These are phyloP conservation scores for Nitzschia sp. DNA, from an alignment of 108 stramenopile genomes.

Conservation along the genomic window DNA sequence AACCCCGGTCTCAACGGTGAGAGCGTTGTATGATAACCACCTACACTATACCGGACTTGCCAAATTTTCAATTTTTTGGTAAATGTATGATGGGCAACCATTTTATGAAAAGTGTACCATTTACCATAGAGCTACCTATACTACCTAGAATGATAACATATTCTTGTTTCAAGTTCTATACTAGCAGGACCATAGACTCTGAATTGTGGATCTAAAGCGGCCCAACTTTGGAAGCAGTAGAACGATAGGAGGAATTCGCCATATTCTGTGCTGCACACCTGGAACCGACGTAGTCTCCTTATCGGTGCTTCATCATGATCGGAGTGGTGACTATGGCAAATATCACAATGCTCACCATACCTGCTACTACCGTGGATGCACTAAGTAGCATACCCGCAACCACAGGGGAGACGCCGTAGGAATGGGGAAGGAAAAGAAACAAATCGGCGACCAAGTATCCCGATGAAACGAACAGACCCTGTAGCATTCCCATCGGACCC, in stretches of 20 bases:
- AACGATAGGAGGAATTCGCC: too few species aligned
- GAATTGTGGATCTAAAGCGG: too few species aligned
- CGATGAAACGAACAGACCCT: slow-evolving; percentile 48
- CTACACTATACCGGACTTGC: slow-evolving; percentile 49
- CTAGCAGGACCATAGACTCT: too few species aligned
- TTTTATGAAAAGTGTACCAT: too few species aligned
- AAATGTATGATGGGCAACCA: too few species aligned
- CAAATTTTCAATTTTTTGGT: too few species aligned
- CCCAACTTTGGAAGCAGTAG: too few species aligned
- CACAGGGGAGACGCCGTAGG: slow-evolving; percentile 42
- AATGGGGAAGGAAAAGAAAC: slow-evolving; percentile 43
- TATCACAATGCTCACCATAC: slow-evolving; percentile 30
- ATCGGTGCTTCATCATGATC: slow-evolving; percentile 1
- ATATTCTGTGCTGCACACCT: too few species aligned
- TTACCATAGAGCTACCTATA: too few species aligned
- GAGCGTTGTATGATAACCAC: slow-evolving; percentile 71
- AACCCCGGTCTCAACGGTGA: slow-evolving; percentile 66
- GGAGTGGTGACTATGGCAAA: slow-evolving; percentile 32
- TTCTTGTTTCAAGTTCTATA: too few species aligned
- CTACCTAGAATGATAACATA: too few species aligned
- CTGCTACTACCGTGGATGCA: slow-evolving; percentile 25
- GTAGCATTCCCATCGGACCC: slow-evolving; percentile 76
- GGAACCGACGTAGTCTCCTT: too few species aligned
- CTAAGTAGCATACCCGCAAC: slow-evolving; percentile 32
- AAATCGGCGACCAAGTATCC: slow-evolving; percentile 47